These are phyloP conservation scores for Talaromyces albobiverticillius DNA, from an alignment of 2,329 filamentous ascomycete genomes.

Conservation along the genomic window DNA sequence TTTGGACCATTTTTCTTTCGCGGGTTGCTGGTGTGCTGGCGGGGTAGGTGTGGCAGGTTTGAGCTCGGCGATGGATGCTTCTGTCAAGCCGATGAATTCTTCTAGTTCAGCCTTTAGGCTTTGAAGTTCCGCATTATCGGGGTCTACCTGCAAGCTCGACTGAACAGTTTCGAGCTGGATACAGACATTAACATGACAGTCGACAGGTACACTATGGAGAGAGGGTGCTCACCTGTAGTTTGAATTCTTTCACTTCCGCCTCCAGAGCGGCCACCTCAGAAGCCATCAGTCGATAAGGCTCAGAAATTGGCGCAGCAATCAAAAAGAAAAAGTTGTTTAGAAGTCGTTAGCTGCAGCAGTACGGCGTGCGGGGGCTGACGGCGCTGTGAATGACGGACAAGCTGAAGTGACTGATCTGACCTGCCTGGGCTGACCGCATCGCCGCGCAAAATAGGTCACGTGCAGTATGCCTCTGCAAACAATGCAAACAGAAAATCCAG, in stretches of 20 bases:
- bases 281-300: constrained; percentile 28
- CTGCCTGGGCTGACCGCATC: too few species aligned
- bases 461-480: too few species aligned
- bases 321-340: too few species aligned
- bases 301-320: neutral
- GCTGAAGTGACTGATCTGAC: too few species aligned
- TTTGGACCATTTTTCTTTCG: constrained; percentile 71
- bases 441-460: too few species aligned
- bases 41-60: constrained; percentile 55
- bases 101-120: constrained; percentile 77
- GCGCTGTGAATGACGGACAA: too few species aligned
- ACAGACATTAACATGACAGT: too few species aligned
- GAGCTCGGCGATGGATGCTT: constrained; percentile 78
- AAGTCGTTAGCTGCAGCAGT: too few species aligned
- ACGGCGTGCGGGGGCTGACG: too few species aligned
- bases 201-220: constrained; percentile 12
- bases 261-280: constrained; percentile 42
- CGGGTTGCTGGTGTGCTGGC: constrained; percentile 48
- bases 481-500: too few species aligned
- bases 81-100: constrained; percentile 73
- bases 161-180: constrained; percentile 74
- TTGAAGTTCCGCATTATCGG: constrained; percentile 74
- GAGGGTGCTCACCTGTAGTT: constrained; percentile 50
- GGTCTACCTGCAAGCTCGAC: constrained; percentile 72
- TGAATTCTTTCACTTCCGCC: constrained; percentile 58